Percentiles rank a stretch among this genome's conserved stretches.
Conservation (phyloP, 345 rosid species). For the Syzygium grande region DNA sequence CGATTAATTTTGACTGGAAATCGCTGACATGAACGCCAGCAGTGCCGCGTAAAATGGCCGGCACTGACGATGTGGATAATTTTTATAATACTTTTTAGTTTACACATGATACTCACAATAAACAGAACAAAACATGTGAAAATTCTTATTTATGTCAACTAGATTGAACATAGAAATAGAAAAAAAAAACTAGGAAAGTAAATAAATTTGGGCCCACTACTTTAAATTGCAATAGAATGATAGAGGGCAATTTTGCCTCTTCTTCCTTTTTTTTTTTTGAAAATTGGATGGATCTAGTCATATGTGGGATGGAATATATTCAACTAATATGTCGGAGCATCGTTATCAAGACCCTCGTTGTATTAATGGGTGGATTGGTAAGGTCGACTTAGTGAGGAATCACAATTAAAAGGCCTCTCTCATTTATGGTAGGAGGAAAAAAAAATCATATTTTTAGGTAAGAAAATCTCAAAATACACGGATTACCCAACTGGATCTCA, state of each 20-base stretch:
- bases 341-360: neutral
- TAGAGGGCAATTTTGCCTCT: neutral
- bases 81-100: no score
- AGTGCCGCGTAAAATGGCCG: no score
- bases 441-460: neutral
- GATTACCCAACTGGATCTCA: neutral
- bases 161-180: neutral
- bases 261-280: neutral
- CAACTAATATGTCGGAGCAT: neutral
- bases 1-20: no score
- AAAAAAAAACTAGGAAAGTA: neutral
- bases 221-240: neutral
- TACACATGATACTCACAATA: neutral
- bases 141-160: neutral
- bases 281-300: neutral
- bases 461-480: neutral
- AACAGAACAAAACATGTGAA: neutral
- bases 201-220: neutral
- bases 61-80: no score
- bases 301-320: neutral
- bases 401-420: neutral
- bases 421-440: neutral
- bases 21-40: no score
- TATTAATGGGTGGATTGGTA: neutral
- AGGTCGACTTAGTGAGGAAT: neutral